A percentile compares a stretch with the other conserved stretches of the same genome.
phyloP scores from a whole-genome alignment of 805 yeast genomes.

The Lipomyces spencermartinsiae region DNA sequence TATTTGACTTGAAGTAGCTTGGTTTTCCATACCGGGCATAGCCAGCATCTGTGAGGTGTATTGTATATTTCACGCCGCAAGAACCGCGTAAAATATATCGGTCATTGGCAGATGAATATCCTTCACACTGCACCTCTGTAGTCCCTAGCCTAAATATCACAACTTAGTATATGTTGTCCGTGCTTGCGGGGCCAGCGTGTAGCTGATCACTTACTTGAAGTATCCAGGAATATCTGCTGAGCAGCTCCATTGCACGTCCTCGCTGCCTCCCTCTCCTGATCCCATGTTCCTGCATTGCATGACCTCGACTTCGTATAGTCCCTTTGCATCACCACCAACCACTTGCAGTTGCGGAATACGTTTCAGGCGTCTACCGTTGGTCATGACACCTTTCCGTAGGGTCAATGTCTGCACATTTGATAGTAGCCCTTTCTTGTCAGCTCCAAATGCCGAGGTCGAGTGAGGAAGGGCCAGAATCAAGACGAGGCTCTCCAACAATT shows the following conservation, averaged over 20 bases:
- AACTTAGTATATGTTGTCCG: background rate
- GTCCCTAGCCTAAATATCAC: conserved; percentile 22
- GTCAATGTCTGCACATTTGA: conserved; percentile 26
- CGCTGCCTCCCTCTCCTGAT: conserved; percentile 32
- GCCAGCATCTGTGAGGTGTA: conserved; percentile 32
- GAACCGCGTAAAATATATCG: conserved; percentile 32
- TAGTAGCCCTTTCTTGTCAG: conserved; percentile 13
- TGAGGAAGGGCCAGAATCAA: background rate
- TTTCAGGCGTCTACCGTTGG: conserved; percentile 19
- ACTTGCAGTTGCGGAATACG: conserved; percentile 26
- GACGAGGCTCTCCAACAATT: background rate
- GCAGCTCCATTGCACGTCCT: conserved; percentile 37
- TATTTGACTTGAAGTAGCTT: background rate
- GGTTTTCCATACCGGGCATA: conserved; percentile 17
- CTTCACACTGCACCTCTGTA: conserved; percentile 36
- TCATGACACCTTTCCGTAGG: conserved; percentile 18
- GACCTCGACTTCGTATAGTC: conserved; percentile 26
- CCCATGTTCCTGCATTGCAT: conserved; percentile 38
- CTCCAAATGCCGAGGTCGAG: background rate
- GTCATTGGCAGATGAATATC: conserved; percentile 31
- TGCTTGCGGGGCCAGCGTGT: background rate
- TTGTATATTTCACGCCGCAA: conserved; percentile 32
- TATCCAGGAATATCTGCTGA: conserved; percentile 35
- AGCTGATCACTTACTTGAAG: conserved; percentile 21
- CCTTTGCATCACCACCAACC: conserved; percentile 35